phyloP scores from a whole-genome alignment of 768 basidiomycete genomes.

The Lactarius deliciosus region DNA sequence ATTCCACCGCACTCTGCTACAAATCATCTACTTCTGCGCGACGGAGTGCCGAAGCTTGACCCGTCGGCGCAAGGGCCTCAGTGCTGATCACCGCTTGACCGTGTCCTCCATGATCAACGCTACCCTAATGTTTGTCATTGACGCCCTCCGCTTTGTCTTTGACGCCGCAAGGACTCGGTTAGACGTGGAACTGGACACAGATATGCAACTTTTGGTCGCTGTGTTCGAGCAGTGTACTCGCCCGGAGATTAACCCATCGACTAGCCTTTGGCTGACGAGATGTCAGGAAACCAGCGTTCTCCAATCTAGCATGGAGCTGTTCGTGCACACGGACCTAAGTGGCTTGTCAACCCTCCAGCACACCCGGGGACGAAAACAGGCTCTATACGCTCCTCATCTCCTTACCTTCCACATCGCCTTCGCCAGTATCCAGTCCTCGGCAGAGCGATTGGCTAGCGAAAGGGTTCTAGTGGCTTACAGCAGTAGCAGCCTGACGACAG shows the following conservation, averaged over 20 bases:
- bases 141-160: conserved; percentile 63
- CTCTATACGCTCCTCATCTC: conserved; percentile 74
- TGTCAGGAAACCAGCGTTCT: conserved; percentile 83
- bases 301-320: conserved; percentile 69
- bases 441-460: conserved; percentile 83
- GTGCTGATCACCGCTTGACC: conserved; percentile 59
- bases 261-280: conserved; percentile 72
- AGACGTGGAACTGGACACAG: conserved; percentile 68
- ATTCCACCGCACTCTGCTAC: conserved; percentile 79
- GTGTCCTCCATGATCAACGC: conserved; percentile 62
- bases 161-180: conserved; percentile 55
- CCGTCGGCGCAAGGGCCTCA: conserved; percentile 49
- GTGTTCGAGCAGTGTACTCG: conserved; percentile 82
- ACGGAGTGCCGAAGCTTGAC: conserved; percentile 57
- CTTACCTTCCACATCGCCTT: conserved; percentile 86
- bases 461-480: conserved; percentile 81
- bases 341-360: conserved; percentile 67
- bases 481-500: conserved; percentile 73
- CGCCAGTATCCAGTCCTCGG: conserved; percentile 70
- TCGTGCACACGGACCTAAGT: conserved; percentile 64
- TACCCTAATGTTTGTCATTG: conserved; percentile 62
- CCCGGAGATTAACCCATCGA: conserved; percentile 64
- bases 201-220: conserved; percentile 77
- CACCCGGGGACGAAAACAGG: conserved; percentile 59
- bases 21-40: conserved; percentile 76